These are phyloP conservation scores for Podaxis pistillaris DNA, from an alignment of 768 basidiomycete species.

Conservation along the genomic window DNA sequence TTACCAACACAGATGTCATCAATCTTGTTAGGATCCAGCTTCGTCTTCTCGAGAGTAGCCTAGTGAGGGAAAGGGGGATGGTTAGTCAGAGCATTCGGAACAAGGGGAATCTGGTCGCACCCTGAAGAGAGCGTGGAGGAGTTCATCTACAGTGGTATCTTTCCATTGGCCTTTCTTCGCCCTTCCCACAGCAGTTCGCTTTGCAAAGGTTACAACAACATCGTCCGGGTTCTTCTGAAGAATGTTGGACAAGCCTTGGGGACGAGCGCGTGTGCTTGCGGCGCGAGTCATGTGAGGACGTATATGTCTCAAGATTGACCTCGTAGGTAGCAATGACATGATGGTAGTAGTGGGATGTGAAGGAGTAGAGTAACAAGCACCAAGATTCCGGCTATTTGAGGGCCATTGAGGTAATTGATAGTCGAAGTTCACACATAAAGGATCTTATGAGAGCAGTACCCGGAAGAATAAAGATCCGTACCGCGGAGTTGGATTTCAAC, in stretches of 20 bases:
- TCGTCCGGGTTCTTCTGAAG: slow-evolving; percentile 76
- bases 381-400: not conserved
- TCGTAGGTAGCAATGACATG: slow-evolving; percentile 19
- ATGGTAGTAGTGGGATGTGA: slow-evolving; percentile 13
- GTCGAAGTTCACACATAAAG: slow-evolving; percentile 10
- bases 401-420: not conserved
- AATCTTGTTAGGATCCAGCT: slow-evolving; percentile 66
- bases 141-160: slow-evolving; percentile 83
- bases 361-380: not conserved
- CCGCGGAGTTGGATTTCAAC: not conserved
- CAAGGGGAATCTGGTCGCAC: slow-evolving; percentile 31
- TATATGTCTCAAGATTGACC: not conserved
- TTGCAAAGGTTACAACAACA: slow-evolving; percentile 88
- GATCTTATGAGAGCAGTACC: not conserved
- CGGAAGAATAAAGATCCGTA: slow-evolving; percentile 13
- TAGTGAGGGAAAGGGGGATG: slow-evolving; percentile 24
- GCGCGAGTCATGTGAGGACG: slow-evolving; percentile 29
- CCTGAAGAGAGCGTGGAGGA: slow-evolving; percentile 80
- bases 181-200: slow-evolving; percentile 84
- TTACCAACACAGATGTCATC: slow-evolving; percentile 84
- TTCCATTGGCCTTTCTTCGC: slow-evolving; percentile 93
- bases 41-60: slow-evolving; percentile 67
- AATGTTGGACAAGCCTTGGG: slow-evolving; percentile 49
- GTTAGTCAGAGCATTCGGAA: not conserved
- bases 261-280: slow-evolving; percentile 36